Evolutionary conservation across 2,329 filamentous ascomycete species (phyloP), one percentile per base, ranked within the genome.

Genomic region (Rasamsonia emersonii): DNA sequence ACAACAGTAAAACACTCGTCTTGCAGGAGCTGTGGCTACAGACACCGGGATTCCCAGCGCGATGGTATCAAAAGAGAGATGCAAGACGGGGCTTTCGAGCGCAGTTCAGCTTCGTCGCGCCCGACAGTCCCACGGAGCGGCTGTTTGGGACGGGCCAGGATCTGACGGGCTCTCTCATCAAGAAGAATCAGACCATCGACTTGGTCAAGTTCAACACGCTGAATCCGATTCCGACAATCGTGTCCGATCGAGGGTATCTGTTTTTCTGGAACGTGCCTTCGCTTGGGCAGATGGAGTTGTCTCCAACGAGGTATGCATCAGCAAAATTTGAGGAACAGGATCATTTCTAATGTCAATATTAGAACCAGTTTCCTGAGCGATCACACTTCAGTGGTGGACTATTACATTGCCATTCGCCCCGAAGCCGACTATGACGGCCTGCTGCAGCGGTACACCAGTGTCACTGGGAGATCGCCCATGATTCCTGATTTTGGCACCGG

Each of bases 61-160:
- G 57, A 5, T 58, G 56, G 28, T 59, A 60, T 35, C 47, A 41
- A 1, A 59, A 54, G 53, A 47, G 42, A 10, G 50, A 50, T 3
- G 45, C 50, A 0, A 53, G 56, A 3, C 53, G 53, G 16, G 56
- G 59, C 23, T 61, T 61, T 29, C 40, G 39, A 1, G 51, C 56
- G 6, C 49, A 53, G 4, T 60, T 57, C 36, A 56, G 56, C 2
- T 61, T 57, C 39, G 52, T 49, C n/a, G 53, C 53, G 0, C 47
- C 49, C 1, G 40, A 46, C n/a, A 53, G 53, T 0, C 47, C 49
- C 1, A 39, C 44, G n/a, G 75, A 79, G 47, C 70, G 68, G 44
- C 66, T 79, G 9, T 79, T 66, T 44, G 75, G 75, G 18, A 79
- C 78, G 66, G 75, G 75, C 0, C 75, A 78, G 46, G 77, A 79